These are phyloP conservation scores for Ceratocystis smalleyi DNA, from an alignment of 2,329 filamentous ascomycete genomes.

Conservation along the genomic window DNA sequence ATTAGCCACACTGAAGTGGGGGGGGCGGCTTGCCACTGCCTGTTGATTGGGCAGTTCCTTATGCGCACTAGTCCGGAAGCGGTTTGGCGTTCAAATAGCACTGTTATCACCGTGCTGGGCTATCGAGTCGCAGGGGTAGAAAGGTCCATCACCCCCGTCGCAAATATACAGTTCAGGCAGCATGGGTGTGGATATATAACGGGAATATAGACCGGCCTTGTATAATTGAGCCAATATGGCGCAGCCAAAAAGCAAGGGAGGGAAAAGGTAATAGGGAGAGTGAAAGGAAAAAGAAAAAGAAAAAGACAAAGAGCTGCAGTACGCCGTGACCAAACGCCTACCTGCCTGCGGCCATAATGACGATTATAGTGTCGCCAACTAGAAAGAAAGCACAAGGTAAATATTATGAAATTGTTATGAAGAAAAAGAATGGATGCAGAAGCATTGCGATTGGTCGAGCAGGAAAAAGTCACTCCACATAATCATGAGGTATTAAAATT, in stretches of 20 bases:
- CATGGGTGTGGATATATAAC: neutral
- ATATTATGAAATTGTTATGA: no score
- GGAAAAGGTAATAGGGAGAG: neutral
- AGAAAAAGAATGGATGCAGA: no score
- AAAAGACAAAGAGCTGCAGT: neutral
- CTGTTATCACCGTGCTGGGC: neutral
- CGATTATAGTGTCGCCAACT: no score
- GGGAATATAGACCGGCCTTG: neutral
- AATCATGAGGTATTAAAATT: constrained; percentile 1
- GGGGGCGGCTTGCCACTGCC: constrained; percentile 13
- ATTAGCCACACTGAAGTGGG: constrained; percentile 8
- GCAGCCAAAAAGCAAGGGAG: no score
- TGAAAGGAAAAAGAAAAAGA: neutral
- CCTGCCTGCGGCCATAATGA: no score
- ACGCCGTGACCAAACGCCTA: no score
- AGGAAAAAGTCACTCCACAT: neutral
- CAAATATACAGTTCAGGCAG: no score
- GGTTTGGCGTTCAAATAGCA: neutral
- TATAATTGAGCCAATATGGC: no score
- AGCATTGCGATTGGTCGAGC: no score
- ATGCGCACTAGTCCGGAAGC: constrained; percentile 1
- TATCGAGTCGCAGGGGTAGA: neutral
- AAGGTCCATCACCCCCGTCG: neutral
- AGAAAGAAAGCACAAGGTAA: no score
- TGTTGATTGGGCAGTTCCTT: constrained; percentile 12